A percentile compares a stretch with the other conserved stretches of the same genome.
These are phyloP conservation scores for Mortierella sp. DNA, from an alignment of 371 early-diverging fungal species.

Conservation along the genomic window DNA sequence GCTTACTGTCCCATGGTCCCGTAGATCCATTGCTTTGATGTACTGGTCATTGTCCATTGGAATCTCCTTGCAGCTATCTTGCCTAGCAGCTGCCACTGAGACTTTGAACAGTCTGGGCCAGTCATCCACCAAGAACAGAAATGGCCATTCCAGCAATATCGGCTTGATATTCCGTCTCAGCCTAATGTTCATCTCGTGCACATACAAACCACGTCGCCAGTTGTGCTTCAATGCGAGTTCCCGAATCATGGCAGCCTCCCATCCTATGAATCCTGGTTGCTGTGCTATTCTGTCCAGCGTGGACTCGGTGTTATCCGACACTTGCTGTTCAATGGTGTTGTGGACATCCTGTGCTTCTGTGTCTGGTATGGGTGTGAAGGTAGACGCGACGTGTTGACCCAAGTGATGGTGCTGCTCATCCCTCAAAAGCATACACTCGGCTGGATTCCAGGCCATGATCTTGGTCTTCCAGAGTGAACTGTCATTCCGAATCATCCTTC, in stretches of 20 bases:
- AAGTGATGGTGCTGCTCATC: slow-evolving; percentile 1
- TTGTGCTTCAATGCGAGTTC: slow-evolving; percentile 27
- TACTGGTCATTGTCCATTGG: slow-evolving; percentile 3
- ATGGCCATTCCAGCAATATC: slow-evolving; percentile 33
- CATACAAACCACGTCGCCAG: slow-evolving; percentile 26
- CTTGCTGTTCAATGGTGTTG: background rate
- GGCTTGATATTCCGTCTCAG: slow-evolving; percentile 25
- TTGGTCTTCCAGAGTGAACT: slow-evolving; percentile 27
- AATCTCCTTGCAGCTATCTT: slow-evolving; percentile 3
- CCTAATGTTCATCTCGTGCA: slow-evolving; percentile 17
- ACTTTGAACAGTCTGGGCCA: slow-evolving; percentile 20
- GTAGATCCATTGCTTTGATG: slow-evolving; percentile 13
- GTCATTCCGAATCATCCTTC: slow-evolving; percentile 18
- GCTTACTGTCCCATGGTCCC: slow-evolving; percentile 18
- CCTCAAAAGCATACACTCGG: slow-evolving; percentile 24
- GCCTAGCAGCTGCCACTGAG: slow-evolving; percentile 10
- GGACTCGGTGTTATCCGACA: background rate
- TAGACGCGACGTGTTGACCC: too few species aligned
- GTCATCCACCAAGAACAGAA: slow-evolving; percentile 24
- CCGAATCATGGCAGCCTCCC: slow-evolving; percentile 22
- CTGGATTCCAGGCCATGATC: slow-evolving; percentile 19
- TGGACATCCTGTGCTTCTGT: background rate
- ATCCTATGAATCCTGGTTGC: slow-evolving; percentile 22
- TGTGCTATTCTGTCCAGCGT: slow-evolving; percentile 10
- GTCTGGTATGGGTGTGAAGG: too few species aligned